Conservation (phyloP, 768 basidiomycete genomes). For the Rhizopogon salebrosus region DNA sequence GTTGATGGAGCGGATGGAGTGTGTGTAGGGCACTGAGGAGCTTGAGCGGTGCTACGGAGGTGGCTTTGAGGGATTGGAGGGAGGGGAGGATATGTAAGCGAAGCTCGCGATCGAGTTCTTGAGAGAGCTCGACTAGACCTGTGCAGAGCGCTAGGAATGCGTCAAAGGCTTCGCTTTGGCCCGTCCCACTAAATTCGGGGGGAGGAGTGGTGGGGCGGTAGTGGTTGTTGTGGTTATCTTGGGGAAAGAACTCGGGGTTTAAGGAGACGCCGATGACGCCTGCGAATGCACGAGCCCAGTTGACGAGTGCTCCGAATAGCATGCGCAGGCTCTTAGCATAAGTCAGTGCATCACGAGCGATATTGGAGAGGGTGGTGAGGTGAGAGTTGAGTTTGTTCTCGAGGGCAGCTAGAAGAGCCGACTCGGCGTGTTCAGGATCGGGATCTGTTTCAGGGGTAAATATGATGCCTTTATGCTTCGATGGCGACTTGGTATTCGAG, state of each 20-base stretch:
- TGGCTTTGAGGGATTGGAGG: conserved; percentile 51
- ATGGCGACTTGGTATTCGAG: neutral
- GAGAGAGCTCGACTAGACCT: conserved; percentile 46
- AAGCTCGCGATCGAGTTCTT: conserved; percentile 49
- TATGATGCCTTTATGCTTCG: conserved; percentile 21
- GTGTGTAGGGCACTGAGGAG: conserved; percentile 69
- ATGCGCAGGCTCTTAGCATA: conserved; percentile 55
- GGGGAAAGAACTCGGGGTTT: conserved; percentile 24
- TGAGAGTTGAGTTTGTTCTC: conserved; percentile 52
- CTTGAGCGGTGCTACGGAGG: conserved; percentile 57
- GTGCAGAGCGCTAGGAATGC: conserved; percentile 62
- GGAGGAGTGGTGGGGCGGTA: conserved; percentile 13
- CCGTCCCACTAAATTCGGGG: conserved; percentile 8
- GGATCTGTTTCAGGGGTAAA: conserved; percentile 9
- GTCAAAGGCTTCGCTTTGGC: conserved; percentile 58
- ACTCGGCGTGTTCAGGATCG: conserved; percentile 32
- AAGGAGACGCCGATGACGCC: conserved; percentile 57
- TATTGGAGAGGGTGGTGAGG: conserved; percentile 53
- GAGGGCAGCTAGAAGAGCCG: conserved; percentile 48
- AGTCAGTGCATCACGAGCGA: conserved; percentile 56
- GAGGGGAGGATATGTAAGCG: conserved; percentile 51
- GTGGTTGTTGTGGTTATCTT: neutral
- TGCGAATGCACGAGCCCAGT: conserved; percentile 65
- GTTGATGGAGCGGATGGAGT: conserved; percentile 67
- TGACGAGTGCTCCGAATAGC: conserved; percentile 43